Evolutionary conservation across 805 yeast species (phyloP), one percentile per base, ranked within the genome.

Genomic region (Geotrichum ghanense): DNA sequence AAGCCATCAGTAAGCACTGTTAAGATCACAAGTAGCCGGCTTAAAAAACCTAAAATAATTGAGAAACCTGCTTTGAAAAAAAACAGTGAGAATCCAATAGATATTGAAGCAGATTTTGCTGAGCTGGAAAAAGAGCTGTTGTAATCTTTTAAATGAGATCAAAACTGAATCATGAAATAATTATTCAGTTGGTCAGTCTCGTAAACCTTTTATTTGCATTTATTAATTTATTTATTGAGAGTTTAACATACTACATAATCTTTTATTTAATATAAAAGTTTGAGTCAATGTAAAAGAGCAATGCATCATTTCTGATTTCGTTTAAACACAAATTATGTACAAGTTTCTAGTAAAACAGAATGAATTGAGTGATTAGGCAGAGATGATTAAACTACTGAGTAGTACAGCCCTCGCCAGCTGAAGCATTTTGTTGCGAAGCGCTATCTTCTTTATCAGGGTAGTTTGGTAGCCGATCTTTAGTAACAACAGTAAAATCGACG

Each of bases 171-270:
- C n/a, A n/a, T n/a, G n/a, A n/a, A n/a, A n/a, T n/a, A n/a, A n/a
- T n/a, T n/a, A n/a, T n/a, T n/a, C n/a, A n/a, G n/a, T n/a, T n/a
- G n/a, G n/a, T n/a, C n/a, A n/a, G n/a, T n/a, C n/a, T n/a, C n/a
- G n/a, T n/a, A n/a, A n/a, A n/a, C n/a, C 16, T 19, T n/a, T 31
- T 31, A 31, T 31, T 31, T 31, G 37, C 37, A 31, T 31, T 31
- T 31, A 31, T 31, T 6, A 25, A 25, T 14, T 5, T 31, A 31
- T 31, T 31, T 31, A 31, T 31, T 31, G n/a, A n/a, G n/a, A n/a
- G n/a, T n/a, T n/a, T n/a, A n/a, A n/a, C n/a, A n/a, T n/a, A n/a
- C n/a, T n/a, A n/a, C n/a, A n/a, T n/a, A n/a, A n/a, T n/a, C n/a
- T n/a, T n/a, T n/a, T n/a, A n/a, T n/a, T n/a, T n/a, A n/a, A n/a